Percentiles rank a stretch among this genome's conserved stretches.
phyloP scores from a whole-genome alignment of 345 rosid genomes.

The Isatis tinctoria region DNA sequence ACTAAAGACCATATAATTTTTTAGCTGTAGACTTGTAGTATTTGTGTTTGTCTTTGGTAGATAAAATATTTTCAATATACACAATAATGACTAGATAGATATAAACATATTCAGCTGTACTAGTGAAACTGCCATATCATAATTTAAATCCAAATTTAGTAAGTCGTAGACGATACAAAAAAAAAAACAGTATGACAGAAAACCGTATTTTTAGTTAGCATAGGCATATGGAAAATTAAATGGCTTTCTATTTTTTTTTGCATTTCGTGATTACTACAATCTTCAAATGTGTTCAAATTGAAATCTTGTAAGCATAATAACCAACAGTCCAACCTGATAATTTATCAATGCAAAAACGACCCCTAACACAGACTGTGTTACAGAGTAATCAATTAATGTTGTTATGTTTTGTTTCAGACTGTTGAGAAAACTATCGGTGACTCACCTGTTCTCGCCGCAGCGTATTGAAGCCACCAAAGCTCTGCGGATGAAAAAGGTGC shows the following conservation, averaged over 20 bases:
- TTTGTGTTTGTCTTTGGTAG: not conserved
- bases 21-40: not conserved
- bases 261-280: too few species aligned
- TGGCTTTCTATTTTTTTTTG: not conserved
- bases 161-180: not conserved
- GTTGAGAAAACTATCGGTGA: conserved; percentile 8
- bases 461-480: conserved; percentile 8
- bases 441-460: conserved; percentile 12
- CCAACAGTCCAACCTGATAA: not conserved
- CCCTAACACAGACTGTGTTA: not conserved
- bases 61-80: not conserved
- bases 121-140: not conserved
- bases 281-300: not conserved
- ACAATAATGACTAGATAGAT: not conserved
- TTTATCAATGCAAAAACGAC: not conserved
- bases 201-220: not conserved
- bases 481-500: conserved; percentile 3
- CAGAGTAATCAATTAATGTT: not conserved
- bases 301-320: not conserved
- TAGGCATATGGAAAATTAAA: too few species aligned
- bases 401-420: not conserved
- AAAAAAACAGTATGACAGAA: not conserved
- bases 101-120: not conserved
- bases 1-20: not conserved
- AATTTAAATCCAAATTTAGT: not conserved